Evolutionary conservation across 192 early-diverging fungal genomes (phyloP).

Genomic region (Umbelopsis ramanniana): DNA sequence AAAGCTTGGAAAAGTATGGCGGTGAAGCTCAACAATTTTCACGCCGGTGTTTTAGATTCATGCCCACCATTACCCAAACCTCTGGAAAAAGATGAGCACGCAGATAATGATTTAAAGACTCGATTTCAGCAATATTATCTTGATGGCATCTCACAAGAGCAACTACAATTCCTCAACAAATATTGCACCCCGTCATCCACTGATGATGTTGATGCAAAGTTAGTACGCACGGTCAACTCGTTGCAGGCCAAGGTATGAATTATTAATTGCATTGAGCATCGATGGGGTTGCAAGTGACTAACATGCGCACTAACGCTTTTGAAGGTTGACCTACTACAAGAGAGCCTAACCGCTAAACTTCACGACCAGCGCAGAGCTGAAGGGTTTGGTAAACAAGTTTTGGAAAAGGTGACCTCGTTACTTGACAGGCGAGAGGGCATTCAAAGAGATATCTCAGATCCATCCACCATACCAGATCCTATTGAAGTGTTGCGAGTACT

Average conservation of each 20-base stretch:
- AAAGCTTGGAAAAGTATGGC: conserved; percentile 7
- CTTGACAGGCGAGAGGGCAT: conserved; percentile 5
- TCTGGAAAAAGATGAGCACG: neutral
- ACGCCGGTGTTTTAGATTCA: conserved; percentile 10
- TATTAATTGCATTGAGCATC: neutral
- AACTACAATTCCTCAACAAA: conserved; percentile 18
- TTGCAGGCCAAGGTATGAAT: conserved; percentile 1
- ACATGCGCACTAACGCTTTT: neutral
- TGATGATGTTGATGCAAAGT: conserved; percentile 4
- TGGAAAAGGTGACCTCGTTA: neutral
- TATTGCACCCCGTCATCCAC: conserved; percentile 10
- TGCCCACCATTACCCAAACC: conserved; percentile 5
- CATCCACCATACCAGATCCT: neutral
- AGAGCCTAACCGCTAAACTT: neutral
- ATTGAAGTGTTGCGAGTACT: conserved; percentile 5
- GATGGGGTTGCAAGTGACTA: neutral
- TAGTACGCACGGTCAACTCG: neutral
- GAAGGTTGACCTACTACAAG: conserved; percentile 4
- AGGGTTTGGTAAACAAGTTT: neutral
- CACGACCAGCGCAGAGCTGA: conserved; percentile 1
- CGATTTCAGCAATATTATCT: conserved; percentile 12
- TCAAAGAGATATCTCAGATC: conserved; percentile 2
- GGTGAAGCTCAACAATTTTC: conserved; percentile 12
- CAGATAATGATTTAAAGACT: neutral
- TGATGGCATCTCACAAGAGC: conserved; percentile 1